phyloP scores from a whole-genome alignment of 257 asterid genomes.

The Solanum virginianum region DNA sequence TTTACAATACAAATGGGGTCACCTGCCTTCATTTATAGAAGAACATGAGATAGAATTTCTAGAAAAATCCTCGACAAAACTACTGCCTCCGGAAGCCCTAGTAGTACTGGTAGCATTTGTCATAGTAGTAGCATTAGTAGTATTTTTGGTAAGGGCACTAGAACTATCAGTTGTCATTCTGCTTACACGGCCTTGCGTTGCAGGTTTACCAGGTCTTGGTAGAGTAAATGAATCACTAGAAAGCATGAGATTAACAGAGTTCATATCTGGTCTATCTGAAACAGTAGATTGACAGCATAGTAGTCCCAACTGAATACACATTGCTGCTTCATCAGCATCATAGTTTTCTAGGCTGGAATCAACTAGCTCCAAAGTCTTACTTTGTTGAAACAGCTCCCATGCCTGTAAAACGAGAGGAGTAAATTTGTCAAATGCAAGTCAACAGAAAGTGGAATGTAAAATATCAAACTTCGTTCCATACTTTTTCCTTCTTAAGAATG shows the following conservation, averaged over 20 bases:
- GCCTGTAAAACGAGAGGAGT: slow-evolving; percentile 27
- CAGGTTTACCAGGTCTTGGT: slow-evolving; percentile 71
- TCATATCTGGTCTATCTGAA: slow-evolving; percentile 69
- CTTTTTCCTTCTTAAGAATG: not conserved
- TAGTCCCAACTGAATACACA: slow-evolving; percentile 63
- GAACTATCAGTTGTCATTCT: slow-evolving; percentile 35
- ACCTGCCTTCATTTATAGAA: slow-evolving; percentile 72
- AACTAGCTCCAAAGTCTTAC: slow-evolving; percentile 35
- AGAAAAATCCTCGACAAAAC: slow-evolving; percentile 41
- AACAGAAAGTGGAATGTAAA: not conserved
- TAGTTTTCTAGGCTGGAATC: slow-evolving; percentile 34
- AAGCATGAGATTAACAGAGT: slow-evolving; percentile 40
- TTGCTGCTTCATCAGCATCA: slow-evolving; percentile 37
- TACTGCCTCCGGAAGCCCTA: slow-evolving; percentile 22
- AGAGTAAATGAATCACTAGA: slow-evolving; percentile 54
- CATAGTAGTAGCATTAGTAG: slow-evolving; percentile 24
- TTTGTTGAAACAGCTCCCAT: slow-evolving; percentile 43
- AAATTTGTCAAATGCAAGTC: not conserved
- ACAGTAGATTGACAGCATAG: slow-evolving; percentile 74
- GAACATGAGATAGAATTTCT: slow-evolving; percentile 79
- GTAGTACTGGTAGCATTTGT: slow-evolving; percentile 12
- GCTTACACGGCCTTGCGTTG: slow-evolving; percentile 57
- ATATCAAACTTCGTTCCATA: not conserved
- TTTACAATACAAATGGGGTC: not conserved
- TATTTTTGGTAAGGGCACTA: slow-evolving; percentile 30